phyloP scores from a whole-genome alignment of 352 stramenopile genomes.

The Phytophthora fragariaefolia region DNA sequence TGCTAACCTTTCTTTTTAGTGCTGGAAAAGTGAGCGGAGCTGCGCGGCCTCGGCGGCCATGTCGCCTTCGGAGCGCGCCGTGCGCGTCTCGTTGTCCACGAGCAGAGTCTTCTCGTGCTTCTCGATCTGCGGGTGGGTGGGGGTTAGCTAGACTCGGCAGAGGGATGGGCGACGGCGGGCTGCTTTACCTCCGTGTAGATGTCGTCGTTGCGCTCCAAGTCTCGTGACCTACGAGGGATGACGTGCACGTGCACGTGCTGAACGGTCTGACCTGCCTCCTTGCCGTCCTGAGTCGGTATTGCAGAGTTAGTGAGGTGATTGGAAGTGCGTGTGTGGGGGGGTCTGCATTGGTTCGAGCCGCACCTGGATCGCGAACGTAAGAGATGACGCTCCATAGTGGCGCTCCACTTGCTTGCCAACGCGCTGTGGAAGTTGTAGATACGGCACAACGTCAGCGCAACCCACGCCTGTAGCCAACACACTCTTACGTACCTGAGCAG shows the following conservation, averaged over 20 bases:
- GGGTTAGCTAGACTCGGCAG: too few species aligned
- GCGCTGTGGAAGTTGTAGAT: constrained; percentile 27
- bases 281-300: constrained; percentile 72
- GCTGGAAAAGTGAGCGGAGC: constrained; percentile 47
- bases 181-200: constrained; percentile 90
- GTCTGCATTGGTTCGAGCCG: background rate
- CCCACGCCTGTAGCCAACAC: background rate
- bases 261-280: constrained; percentile 90
- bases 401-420: constrained; percentile 79
- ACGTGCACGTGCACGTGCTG: constrained; percentile 96
- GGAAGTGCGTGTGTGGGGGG: too few species aligned
- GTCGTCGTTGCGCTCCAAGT: constrained; percentile 93
- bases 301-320: background rate
- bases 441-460: background rate
- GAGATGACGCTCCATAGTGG: constrained; percentile 73
- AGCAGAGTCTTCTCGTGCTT: constrained; percentile 57
- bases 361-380: constrained; percentile 94
- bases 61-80: constrained; percentile 68
- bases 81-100: constrained; percentile 78
- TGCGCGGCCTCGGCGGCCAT: constrained; percentile 84
- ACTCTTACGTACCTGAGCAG: constrained; percentile 62
- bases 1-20: too few species aligned
- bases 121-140: constrained; percentile 53
- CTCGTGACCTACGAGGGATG: constrained; percentile 71
- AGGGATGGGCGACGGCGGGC: too few species aligned